Conservation (phyloP, 345 rosid genomes). For the Reutealis trisperma region DNA sequence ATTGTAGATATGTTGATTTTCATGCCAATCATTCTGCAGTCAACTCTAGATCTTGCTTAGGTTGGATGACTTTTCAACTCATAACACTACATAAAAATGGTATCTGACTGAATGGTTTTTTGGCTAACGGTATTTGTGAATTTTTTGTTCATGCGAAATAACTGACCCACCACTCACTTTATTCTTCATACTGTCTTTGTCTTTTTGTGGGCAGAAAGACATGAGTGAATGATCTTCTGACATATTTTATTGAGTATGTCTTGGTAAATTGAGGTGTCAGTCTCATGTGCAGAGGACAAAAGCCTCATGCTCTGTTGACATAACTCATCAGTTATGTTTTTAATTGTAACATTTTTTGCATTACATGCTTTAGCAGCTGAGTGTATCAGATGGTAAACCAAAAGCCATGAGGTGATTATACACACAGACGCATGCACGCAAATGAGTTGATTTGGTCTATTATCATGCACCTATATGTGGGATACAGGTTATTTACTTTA, state of each 20-base stretch:
- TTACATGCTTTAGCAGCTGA: too few species aligned
- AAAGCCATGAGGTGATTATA: background rate
- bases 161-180: background rate
- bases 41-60: background rate
- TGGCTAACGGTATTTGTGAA: background rate
- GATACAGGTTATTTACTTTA: background rate
- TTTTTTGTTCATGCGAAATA: background rate
- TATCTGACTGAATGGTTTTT: background rate
- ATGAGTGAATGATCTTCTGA: background rate
- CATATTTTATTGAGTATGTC: background rate
- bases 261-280: background rate
- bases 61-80: background rate
- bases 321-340: too few species aligned
- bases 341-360: too few species aligned
- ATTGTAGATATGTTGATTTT: background rate
- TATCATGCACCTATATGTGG: background rate
- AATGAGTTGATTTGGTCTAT: background rate
- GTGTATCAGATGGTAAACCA: too few species aligned
- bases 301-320: too few species aligned
- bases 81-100: background rate
- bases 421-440: background rate
- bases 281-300: too few species aligned
- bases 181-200: background rate
- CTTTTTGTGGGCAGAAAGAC: background rate
- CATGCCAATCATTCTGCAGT: background rate